These are phyloP conservation scores for Bromus sterilis DNA, from an alignment of 176 grass and related monocot genomes.

Conservation along the genomic window DNA sequence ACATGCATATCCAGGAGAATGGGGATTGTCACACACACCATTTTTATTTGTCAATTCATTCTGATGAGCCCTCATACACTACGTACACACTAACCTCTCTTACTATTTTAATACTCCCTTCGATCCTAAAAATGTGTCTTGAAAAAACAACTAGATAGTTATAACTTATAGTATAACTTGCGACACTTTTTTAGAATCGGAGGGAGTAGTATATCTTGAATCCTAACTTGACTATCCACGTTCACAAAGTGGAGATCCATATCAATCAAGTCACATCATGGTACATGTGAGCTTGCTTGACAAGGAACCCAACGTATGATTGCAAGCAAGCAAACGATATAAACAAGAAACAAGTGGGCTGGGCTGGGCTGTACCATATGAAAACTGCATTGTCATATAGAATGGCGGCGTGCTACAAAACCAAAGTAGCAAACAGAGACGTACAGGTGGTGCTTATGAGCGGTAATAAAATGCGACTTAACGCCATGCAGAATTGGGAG, in stretches of 20 bases:
- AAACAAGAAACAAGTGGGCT: not conserved
- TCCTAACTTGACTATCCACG: not conserved
- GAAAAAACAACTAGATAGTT: too few relatives aligned
- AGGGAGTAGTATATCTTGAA: not conserved
- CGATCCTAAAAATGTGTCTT: too few relatives aligned
- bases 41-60: not conserved
- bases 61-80: not conserved
- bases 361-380: too few relatives aligned
- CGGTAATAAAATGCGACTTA: not conserved
- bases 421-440: not conserved
- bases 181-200: too few relatives aligned
- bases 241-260: conserved; percentile 2
- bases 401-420: too few relatives aligned
- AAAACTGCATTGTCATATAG: not conserved
- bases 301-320: not conserved
- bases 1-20: not conserved
- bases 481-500: not conserved
- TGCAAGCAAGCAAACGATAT: not conserved
- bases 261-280: not conserved
- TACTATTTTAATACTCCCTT: not conserved
- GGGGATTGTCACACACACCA: not conserved
- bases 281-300: conserved; percentile 8
- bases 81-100: not conserved
- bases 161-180: too few relatives aligned
- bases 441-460: not conserved